These are phyloP conservation scores for Oryza officinalis DNA, from an alignment of 176 grass and related monocot species.

Conservation along the genomic window DNA sequence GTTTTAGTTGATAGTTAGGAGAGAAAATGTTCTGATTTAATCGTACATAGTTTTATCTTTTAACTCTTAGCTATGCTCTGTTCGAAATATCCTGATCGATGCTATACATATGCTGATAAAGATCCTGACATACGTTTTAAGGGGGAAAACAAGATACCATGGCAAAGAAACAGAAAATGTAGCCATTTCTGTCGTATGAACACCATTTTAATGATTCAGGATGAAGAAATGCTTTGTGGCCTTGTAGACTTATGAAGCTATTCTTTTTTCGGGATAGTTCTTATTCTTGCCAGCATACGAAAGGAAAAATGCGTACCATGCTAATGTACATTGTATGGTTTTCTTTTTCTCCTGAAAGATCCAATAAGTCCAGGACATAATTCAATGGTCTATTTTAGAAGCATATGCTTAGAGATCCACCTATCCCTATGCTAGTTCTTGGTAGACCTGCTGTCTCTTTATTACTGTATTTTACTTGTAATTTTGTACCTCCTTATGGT, in stretches of 20 bases:
- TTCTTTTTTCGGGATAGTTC: not conserved
- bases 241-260: not conserved
- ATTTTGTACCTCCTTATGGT: not conserved
- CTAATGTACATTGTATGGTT: not conserved
- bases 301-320: not conserved
- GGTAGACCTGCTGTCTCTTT: not conserved
- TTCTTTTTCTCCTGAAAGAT: not conserved
- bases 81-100: not conserved
- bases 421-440: not conserved
- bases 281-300: not conserved
- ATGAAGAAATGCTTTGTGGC: not conserved
- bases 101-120: constrained; percentile 1
- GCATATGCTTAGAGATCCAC: constrained; percentile 1
- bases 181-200: not conserved
- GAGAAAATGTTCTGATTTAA: not conserved
- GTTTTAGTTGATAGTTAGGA: not conserved
- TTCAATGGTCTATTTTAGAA: not conserved
- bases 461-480: not conserved
- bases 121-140: not conserved
- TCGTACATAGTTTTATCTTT: too few species aligned
- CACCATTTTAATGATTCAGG: not conserved
- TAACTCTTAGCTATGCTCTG: not conserved
- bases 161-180: not conserved
- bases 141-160: not conserved
- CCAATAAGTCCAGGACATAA: not conserved